A percentile compares a stretch with the other conserved stretches of the same genome.
These are phyloP conservation scores for Alternaria viburni DNA, from an alignment of 2,329 filamentous ascomycete species.

Conservation along the genomic window DNA sequence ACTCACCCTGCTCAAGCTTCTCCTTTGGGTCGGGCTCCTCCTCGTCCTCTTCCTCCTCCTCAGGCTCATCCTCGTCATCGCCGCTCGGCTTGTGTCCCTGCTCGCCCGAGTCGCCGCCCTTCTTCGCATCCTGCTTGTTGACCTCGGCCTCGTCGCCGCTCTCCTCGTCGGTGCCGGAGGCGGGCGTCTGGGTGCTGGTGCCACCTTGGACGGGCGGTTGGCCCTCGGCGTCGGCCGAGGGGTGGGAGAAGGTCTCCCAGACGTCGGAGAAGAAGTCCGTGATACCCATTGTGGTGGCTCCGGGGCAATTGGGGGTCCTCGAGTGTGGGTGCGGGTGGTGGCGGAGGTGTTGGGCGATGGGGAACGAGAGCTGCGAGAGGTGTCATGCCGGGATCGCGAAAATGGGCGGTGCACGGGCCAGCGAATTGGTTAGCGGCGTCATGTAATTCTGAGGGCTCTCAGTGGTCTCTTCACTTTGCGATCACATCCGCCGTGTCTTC, in stretches of 20 bases:
- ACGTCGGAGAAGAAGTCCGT: conserved; percentile 69
- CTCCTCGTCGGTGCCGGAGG: conserved; percentile 54
- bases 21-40: conserved; percentile 87
- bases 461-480: conserved; percentile 18
- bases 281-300: conserved; percentile 62
- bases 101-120: conserved; percentile 51
- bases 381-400: conserved; percentile 30
- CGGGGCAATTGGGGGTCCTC: conserved; percentile 42
- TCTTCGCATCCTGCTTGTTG: conserved; percentile 51
- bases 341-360: conserved; percentile 21
- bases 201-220: conserved; percentile 48
- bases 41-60: conserved; percentile 83
- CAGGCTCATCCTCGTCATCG: conserved; percentile 70
- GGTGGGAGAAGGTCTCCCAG: conserved; percentile 67
- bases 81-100: conserved; percentile 57
- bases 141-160: conserved; percentile 50
- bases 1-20: conserved; percentile 88
- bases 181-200: conserved; percentile 46
- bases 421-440: conserved; percentile 27
- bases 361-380: conserved; percentile 25
- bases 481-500: neutral
- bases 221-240: conserved; percentile 54
- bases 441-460: conserved; percentile 26
- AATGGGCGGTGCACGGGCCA: conserved; percentile 23
- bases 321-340: conserved; percentile 15